Conservation (phyloP, 495 filamentous ascomycete species). For the Tuber brumale region DNA sequence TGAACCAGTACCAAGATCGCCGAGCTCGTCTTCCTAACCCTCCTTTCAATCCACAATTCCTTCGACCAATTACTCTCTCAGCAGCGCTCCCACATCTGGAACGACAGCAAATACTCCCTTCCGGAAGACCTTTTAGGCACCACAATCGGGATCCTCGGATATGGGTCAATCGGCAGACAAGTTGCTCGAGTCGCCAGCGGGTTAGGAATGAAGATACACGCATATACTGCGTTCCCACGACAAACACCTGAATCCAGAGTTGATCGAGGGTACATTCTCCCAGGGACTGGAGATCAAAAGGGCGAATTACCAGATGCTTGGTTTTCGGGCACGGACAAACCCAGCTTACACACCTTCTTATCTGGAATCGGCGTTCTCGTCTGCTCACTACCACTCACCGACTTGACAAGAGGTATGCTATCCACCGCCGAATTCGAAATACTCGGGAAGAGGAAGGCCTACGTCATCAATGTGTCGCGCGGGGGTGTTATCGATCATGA, state of each 20-base stretch:
- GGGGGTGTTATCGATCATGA: slow-evolving; percentile 65
- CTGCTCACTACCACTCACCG: slow-evolving; percentile 66
- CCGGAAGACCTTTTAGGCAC: slow-evolving; percentile 51
- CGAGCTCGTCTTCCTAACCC: slow-evolving; percentile 47
- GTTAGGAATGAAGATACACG: slow-evolving; percentile 73
- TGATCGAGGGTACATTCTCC: slow-evolving; percentile 63
- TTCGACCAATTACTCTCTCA: slow-evolving; percentile 37
- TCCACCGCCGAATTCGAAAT: slow-evolving; percentile 60
- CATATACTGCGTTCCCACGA: slow-evolving; percentile 65
- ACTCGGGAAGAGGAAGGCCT: slow-evolving; percentile 51
- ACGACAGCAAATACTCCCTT: slow-evolving; percentile 11
- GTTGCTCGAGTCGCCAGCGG: slow-evolving; percentile 61
- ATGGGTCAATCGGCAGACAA: slow-evolving; percentile 77
- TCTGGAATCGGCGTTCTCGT: slow-evolving; percentile 69
- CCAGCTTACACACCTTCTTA: slow-evolving; percentile 60
- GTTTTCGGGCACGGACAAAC: slow-evolving; percentile 61
- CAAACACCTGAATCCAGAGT: slow-evolving; percentile 51
- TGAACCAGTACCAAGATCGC: slow-evolving; percentile 60
- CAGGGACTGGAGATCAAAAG: slow-evolving; percentile 70
- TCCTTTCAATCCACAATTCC: slow-evolving; percentile 49
- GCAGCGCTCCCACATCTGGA: slow-evolving; percentile 48
- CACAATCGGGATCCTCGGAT: slow-evolving; percentile 69
- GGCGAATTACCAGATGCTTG: slow-evolving; percentile 64
- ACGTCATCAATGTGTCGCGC: slow-evolving; percentile 67
- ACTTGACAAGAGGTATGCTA: slow-evolving; percentile 58